Evolutionary conservation across 305 asterid genomes (phyloP).

Genomic region (Caryopteris hybrid): DNA sequence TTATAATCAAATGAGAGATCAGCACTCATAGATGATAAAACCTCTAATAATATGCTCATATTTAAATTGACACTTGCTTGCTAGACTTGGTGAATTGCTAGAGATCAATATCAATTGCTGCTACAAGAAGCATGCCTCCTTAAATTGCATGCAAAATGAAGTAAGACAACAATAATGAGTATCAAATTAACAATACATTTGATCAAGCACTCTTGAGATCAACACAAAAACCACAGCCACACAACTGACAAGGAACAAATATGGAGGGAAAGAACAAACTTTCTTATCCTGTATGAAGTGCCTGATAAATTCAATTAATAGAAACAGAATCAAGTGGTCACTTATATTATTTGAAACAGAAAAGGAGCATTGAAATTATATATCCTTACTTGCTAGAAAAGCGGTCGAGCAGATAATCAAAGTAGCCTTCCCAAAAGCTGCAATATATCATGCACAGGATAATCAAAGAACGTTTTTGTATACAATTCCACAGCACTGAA

Average conservation of each 20-base stretch:
- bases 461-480: conserved; percentile 4
- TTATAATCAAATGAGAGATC: not conserved
- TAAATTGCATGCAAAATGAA: not conserved
- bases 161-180: not conserved
- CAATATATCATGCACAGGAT: conserved; percentile 18
- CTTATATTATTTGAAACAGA: conserved; percentile 1
- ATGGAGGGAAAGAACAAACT: not conserved
- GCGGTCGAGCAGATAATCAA: conserved; percentile 83
- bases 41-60: not conserved
- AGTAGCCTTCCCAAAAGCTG: conserved; percentile 99
- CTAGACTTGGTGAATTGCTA: not conserved
- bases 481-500: not conserved
- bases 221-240: not conserved
- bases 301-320: not conserved
- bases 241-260: not conserved
- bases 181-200: not conserved
- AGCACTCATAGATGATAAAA: not conserved
- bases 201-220: not conserved
- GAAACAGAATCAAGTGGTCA: conserved; percentile 7
- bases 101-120: not conserved
- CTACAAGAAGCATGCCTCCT: not conserved
- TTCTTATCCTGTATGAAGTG: not conserved
- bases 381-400: conserved; percentile 78
- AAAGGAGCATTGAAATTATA: conserved; percentile 18
- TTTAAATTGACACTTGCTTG: not conserved